Evolutionary conservation across 805 yeast species (phyloP).

Genomic region (Wickerhamiella kazuoi): DNA sequence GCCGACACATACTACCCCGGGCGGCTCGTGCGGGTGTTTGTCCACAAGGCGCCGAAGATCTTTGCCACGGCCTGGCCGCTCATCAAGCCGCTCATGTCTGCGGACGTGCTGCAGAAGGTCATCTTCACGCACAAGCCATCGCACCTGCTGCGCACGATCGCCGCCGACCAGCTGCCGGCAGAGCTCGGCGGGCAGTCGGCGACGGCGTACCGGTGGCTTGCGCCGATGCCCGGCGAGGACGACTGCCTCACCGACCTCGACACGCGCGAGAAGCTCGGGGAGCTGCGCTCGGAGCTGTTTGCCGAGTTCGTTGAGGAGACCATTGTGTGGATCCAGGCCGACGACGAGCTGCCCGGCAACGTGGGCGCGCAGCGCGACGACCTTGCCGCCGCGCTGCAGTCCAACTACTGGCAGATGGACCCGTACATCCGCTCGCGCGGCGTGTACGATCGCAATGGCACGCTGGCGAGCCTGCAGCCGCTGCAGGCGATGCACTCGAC

Average conservation of each 20-base stretch:
- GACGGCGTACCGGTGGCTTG: neutral
- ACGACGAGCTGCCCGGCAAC: neutral
- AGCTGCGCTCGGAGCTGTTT: neutral
- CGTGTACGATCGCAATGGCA: slow-evolving; percentile 54
- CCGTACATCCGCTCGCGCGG: slow-evolving; percentile 64
- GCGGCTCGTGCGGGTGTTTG: neutral
- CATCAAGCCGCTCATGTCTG: slow-evolving; percentile 1
- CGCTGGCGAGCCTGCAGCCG: slow-evolving; percentile 24
- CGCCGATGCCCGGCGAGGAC: slow-evolving; percentile 2
- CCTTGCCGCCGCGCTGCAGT: slow-evolving; percentile 35
- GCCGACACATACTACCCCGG: slow-evolving; percentile 3
- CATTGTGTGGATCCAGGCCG: slow-evolving; percentile 1
- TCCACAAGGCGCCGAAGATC: slow-evolving; percentile 3
- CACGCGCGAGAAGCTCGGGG: neutral
- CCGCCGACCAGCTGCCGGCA: slow-evolving; percentile 4
- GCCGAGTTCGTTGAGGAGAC: slow-evolving; percentile 3
- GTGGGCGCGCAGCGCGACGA: slow-evolving; percentile 23
- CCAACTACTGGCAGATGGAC: slow-evolving; percentile 49
- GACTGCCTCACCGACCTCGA: neutral
- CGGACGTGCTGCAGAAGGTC: neutral
- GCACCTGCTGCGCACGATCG: neutral
- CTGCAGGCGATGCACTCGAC: neutral
- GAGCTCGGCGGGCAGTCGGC: slow-evolving; percentile 2
- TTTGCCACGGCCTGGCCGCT: slow-evolving; percentile 2
- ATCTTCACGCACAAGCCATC: neutral